A percentile compares a stretch with the other conserved stretches of the same genome.
phyloP scores from a whole-genome alignment of 306 rosid genomes.

The Lotus japonicus region DNA sequence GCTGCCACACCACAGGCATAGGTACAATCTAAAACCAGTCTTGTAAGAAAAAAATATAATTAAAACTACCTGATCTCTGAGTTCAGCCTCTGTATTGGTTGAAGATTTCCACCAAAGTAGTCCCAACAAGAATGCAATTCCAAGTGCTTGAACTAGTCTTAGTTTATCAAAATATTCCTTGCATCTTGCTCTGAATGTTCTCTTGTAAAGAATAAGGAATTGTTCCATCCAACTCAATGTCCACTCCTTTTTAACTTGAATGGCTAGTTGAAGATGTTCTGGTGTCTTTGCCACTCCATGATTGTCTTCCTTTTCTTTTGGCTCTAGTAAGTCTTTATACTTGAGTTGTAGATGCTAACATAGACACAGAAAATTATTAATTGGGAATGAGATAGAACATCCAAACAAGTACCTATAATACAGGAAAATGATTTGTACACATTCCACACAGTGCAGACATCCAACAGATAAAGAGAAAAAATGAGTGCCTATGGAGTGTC shows the following conservation, averaged over 20 bases:
- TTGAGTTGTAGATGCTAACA: slow-evolving; percentile 65
- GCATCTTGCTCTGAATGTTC: slow-evolving; percentile 77
- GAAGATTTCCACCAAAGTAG: slow-evolving; percentile 97
- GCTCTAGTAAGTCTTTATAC: slow-evolving; percentile 58
- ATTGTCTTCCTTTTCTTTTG: slow-evolving; percentile 66
- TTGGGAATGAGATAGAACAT: slow-evolving; percentile 3
- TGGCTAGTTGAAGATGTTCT: slow-evolving; percentile 70
- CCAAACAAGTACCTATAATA: background rate
- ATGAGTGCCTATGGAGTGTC: no score
- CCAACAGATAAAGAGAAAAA: no score
- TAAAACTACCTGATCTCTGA: slow-evolving; percentile 75
- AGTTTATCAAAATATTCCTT: slow-evolving; percentile 79
- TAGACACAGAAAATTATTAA: slow-evolving; percentile 10
- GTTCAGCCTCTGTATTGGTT: slow-evolving; percentile 72
- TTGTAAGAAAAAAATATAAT: background rate
- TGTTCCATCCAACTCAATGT: slow-evolving; percentile 78
- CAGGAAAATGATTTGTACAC: no score
- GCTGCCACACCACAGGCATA: no score
- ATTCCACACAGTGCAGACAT: no score
- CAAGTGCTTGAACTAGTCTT: slow-evolving; percentile 78
- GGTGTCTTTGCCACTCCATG: slow-evolving; percentile 46
- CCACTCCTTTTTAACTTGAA: slow-evolving; percentile 81
- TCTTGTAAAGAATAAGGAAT: slow-evolving; percentile 59
- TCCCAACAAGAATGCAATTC: slow-evolving; percentile 78
- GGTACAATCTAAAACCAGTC: no score